phyloP scores from a whole-genome alignment of 768 basidiomycete genomes.

The Pulveroboletus sp. region DNA sequence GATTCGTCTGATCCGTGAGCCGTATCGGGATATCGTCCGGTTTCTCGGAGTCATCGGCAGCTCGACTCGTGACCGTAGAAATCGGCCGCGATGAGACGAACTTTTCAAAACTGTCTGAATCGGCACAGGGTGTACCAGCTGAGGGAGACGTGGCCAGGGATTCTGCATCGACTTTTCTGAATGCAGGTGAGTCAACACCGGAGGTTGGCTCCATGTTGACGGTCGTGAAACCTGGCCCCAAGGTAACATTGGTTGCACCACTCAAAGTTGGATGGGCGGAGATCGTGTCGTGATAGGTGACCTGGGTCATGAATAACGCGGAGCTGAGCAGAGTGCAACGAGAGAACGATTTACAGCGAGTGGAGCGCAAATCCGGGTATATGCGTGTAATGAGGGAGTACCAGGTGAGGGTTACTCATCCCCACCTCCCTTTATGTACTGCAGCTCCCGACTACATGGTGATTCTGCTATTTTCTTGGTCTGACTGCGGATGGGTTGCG shows the following conservation, averaged over 20 bases:
- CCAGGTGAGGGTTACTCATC: not conserved
- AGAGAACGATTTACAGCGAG: not conserved
- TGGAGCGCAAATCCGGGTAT: not conserved
- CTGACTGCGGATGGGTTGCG: no score
- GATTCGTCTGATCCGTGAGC: conserved; percentile 73
- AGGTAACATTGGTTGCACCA: not conserved
- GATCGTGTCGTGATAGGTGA: not conserved
- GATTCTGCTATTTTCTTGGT: no score
- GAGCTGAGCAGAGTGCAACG: not conserved
- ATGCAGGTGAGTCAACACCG: not conserved
- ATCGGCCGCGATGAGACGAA: conserved; percentile 3
- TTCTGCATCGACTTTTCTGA: not conserved
- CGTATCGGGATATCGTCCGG: conserved; percentile 3
- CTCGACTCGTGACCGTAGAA: conserved; percentile 3
- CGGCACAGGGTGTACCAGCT: not conserved
- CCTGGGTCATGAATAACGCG: not conserved
- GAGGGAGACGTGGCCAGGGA: not conserved
- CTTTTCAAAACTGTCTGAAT: no score
- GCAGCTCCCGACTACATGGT: no score
- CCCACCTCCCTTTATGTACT: not conserved
- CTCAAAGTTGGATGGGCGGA: not conserved
- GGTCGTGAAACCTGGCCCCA: not conserved
- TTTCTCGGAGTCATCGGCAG: conserved; percentile 1
- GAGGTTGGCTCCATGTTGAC: not conserved
- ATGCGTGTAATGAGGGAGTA: not conserved